phyloP scores from a whole-genome alignment of 768 basidiomycete species.

The Hygrocybe punicea region DNA sequence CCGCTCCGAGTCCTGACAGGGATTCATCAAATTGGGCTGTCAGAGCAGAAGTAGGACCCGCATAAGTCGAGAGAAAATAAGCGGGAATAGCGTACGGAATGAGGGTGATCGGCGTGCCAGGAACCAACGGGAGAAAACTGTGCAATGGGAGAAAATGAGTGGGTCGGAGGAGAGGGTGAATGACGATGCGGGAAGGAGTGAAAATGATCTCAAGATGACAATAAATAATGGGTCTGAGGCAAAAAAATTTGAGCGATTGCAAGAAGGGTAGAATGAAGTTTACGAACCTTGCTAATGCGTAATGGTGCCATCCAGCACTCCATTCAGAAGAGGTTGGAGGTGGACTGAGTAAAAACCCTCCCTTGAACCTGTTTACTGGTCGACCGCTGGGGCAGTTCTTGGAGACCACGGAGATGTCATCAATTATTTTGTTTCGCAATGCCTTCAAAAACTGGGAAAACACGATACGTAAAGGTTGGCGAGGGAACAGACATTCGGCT shows the following conservation, averaged over 20 bases:
- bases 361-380: slow-evolving; percentile 49
- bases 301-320: slow-evolving; percentile 63
- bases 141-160: slow-evolving; percentile 57
- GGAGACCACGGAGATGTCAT: slow-evolving; percentile 51
- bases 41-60: slow-evolving; percentile 61
- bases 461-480: slow-evolving; percentile 40
- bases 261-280: neutral
- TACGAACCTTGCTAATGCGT: slow-evolving; percentile 45
- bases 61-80: slow-evolving; percentile 67
- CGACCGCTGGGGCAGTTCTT: slow-evolving; percentile 24
- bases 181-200: slow-evolving; percentile 43
- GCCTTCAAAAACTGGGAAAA: slow-evolving; percentile 60
- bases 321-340: slow-evolving; percentile 45
- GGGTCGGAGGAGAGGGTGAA: slow-evolving; percentile 59
- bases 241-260: slow-evolving; percentile 8
- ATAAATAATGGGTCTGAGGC: slow-evolving; percentile 52
- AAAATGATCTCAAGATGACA: slow-evolving; percentile 56
- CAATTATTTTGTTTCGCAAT: slow-evolving; percentile 51
- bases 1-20: slow-evolving; percentile 59
- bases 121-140: slow-evolving; percentile 40
- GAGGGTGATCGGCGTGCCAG: slow-evolving; percentile 66
- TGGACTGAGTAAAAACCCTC: slow-evolving; percentile 60
- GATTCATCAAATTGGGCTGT: slow-evolving; percentile 61
- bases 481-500: slow-evolving; percentile 36
- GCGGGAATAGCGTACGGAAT: slow-evolving; percentile 72